Evolutionary conservation across 1,284 basidiomycete species (phyloP), one percentile per base, ranked within the genome.

Genomic region (Apiotrichum mycotoxinovorans): DNA sequence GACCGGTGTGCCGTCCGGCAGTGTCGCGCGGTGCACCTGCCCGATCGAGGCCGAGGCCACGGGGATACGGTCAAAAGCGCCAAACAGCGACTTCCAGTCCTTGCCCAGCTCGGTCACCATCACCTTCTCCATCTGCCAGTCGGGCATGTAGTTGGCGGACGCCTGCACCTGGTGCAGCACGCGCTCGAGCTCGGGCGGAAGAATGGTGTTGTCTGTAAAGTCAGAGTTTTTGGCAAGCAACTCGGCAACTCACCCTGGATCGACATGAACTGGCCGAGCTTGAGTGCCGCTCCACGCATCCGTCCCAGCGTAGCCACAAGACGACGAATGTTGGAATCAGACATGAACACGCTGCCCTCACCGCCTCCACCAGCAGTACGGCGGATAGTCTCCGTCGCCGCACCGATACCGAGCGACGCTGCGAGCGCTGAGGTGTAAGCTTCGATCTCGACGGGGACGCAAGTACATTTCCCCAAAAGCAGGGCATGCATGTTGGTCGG

Each of bases 41-140:
- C 95, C 96, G 40, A 99, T 98, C 3, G 93, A 96, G 0, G 95
- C 96, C 0, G 94, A 91, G 0, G 95, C 95, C 66, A 98, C 91
- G 0, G 96, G 96, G 0, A 90, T 81, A 10, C 89, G 85, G 57
- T 89, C 85, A 72, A 98, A 98, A 0, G 83, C 80, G 4, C 78
- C 71, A 71, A 98, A 98, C 41, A 83, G 78, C 25, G 81, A 72
- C 15, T 80, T 73, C 93, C 93, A 98, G 18, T 87, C 81, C 0
- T 82, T 67, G 1, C 94, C 93, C 7, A 97, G 82, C 37, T 92
- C 85, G 33, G 80, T 70, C 9, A 69, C 73, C 79, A 98, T 83
- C 23, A 94, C 92, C 83, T 85, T 75, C 90, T 94, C 89, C 85
- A 97, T 89, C 75, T 98, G 96, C 88, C 88, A 94, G 63, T 93